Base-by-base conservation (phyloP, 2,329 filamentous ascomycete species). In the Ambrosiella cleistominuta region DNA sequence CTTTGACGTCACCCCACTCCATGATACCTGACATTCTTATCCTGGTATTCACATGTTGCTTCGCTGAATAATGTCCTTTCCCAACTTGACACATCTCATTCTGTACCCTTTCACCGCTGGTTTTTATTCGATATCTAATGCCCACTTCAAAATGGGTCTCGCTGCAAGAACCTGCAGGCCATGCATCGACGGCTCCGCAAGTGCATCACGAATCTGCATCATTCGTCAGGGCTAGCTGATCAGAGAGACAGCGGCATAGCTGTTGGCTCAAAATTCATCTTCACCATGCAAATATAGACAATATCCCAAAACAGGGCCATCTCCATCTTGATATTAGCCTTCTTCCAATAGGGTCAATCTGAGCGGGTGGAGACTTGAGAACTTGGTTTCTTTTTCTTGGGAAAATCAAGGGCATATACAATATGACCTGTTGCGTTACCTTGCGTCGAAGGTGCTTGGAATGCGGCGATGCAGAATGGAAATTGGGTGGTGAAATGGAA, bases 391-490 rank as follows among this genome's bases (percentile, higher is more conserved):
- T 27, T 27, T 5, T 27, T 3, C 27, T 27, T 27, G 27, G 27
- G 27, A 27, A 27, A 27, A 27, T 27, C 19, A 19, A 51, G 47
- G 47, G 19, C 13, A 35, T 5, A 27, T 27, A 5, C 27, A 51
- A 51, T 51, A 35, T 51, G 47, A 51, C 27, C 27, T 15, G 47
- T 51, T 51, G 47, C 47, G 47, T 51, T 51, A 51, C 47, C 9
- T 51, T 51, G 47, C 47, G 47, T 51, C 47, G 47, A 51, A 51
- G 47, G 27, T 51, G 47, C 13, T 36, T 51, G 47, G 47, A 51
- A 51, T 15, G 47, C 45, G 47, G 47, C 19, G 47, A 19, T n/a
- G 15, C 19, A 35, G 47, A 51, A 19, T 51, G 27, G 39, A 42
- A n/a, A 42, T 27, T 27, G 27, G 27, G 27, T 27, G 27, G 27